Evolutionary conservation across 1,139 yeast species (phyloP).

Genomic region (Hansenula anomala): DNA sequence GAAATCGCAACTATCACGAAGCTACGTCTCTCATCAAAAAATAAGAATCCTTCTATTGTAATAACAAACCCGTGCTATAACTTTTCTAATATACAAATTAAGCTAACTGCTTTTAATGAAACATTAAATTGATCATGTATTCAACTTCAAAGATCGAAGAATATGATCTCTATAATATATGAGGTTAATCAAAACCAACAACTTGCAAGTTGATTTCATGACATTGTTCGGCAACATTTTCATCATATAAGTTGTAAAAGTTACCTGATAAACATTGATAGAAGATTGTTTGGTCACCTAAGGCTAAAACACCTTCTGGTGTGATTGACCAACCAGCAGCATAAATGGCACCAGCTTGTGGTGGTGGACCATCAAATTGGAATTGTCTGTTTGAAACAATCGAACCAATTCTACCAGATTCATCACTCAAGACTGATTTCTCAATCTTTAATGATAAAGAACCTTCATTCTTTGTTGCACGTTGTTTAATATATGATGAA

Average conservation of each 20-base stretch:
- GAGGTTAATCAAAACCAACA: conserved; percentile 38
- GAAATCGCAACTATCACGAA: too few species aligned
- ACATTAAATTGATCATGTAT: too few species aligned
- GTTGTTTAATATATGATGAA: conserved; percentile 27
- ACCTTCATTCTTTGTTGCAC: conserved; percentile 43
- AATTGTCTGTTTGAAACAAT: conserved; percentile 82
- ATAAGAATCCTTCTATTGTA: too few species aligned
- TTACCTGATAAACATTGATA: conserved; percentile 75
- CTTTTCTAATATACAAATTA: background rate
- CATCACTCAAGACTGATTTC: conserved; percentile 50
- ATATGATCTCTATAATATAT: background rate
- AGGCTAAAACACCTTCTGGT: conserved; percentile 57
- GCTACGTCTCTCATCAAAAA: too few species aligned
- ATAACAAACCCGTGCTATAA: too few species aligned
- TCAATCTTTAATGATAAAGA: conserved; percentile 52
- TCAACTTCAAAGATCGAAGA: too few species aligned
- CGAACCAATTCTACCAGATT: conserved; percentile 67
- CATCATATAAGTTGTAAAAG: conserved; percentile 76
- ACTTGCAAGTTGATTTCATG: conserved; percentile 53
- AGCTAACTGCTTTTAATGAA: too few species aligned
- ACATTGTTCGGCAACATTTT: conserved; percentile 63
- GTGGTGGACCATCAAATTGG: conserved; percentile 88
- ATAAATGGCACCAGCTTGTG: conserved; percentile 82
- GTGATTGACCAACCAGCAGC: conserved; percentile 80
- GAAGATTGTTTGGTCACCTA: conserved; percentile 59